phyloP scores from a whole-genome alignment of 2,329 filamentous ascomycete species.

The Aureobasidium sp. region DNA sequence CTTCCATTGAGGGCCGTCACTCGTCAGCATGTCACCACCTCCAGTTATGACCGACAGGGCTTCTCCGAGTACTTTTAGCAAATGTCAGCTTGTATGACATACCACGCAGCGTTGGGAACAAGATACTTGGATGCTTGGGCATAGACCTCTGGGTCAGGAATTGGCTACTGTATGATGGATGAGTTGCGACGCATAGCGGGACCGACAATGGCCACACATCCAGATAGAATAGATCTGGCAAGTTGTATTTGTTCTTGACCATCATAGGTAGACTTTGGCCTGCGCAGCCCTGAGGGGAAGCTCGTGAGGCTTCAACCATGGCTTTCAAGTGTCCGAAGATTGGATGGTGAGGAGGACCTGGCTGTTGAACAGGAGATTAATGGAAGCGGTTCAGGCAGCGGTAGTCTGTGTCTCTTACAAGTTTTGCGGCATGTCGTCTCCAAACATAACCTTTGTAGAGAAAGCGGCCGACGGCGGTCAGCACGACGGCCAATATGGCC shows the following conservation, averaged over 20 bases:
- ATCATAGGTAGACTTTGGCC: constrained; percentile 31
- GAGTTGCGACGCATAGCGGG: constrained; percentile 31
- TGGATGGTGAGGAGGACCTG: constrained; percentile 36
- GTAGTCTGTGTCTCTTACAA: neutral
- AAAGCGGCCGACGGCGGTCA: constrained; percentile 23
- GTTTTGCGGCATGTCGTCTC: neutral
- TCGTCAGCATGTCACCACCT: constrained; percentile 31
- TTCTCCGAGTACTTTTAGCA: constrained; percentile 19
- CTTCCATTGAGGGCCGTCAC: constrained; percentile 37
- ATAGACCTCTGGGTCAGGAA: constrained; percentile 30
- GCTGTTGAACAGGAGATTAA: constrained; percentile 21
- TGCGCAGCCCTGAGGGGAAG: constrained; percentile 31
- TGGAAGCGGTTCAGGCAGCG: accelerated
- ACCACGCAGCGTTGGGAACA: neutral
- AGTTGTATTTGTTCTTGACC: constrained; percentile 32
- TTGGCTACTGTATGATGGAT: constrained; percentile 34
- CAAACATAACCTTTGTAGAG: constrained; percentile 22
- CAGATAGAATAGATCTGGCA: constrained; percentile 37
- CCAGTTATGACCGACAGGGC: constrained; percentile 33
- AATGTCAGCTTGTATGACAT: neutral
- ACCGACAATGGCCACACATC: constrained; percentile 39
- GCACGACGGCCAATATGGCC: constrained; percentile 22
- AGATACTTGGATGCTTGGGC: constrained; percentile 27
- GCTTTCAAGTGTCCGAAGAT: constrained; percentile 36
- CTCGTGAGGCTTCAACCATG: constrained; percentile 30